A percentile compares a stretch with the other conserved stretches of the same genome.
Evolutionary conservation across 257 asterid species (phyloP).

Genomic region (Striga asiatica): DNA sequence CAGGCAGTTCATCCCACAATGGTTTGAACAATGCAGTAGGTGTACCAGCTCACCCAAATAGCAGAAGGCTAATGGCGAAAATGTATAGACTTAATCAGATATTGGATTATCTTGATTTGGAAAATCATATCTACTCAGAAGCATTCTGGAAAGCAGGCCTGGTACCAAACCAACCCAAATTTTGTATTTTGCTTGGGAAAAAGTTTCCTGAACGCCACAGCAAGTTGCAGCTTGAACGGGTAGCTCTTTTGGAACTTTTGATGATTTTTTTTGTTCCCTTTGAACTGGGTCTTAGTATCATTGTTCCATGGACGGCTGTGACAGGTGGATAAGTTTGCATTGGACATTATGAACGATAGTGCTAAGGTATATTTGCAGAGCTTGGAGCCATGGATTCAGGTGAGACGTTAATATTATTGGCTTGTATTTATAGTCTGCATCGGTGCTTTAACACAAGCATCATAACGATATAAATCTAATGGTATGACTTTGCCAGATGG

Average conservation of each 20-base stretch:
- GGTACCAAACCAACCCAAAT: slow-evolving; percentile 84
- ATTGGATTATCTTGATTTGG: slow-evolving; percentile 84
- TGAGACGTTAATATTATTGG: slow-evolving; percentile 12
- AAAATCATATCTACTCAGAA: slow-evolving; percentile 70
- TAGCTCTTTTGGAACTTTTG: slow-evolving; percentile 21
- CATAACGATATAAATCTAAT: neutral
- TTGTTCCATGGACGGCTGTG: slow-evolving; percentile 15
- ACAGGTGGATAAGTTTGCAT: slow-evolving; percentile 85
- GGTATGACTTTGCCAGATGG: neutral
- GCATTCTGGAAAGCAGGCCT: slow-evolving; percentile 95
- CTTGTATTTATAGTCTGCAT: slow-evolving; percentile 1
- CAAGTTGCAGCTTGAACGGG: slow-evolving; percentile 95
- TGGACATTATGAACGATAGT: slow-evolving; percentile 75
- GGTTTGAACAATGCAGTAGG: slow-evolving; percentile 98
- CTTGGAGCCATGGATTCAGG: slow-evolving; percentile 98
- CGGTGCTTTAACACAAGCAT: neutral
- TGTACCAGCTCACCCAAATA: slow-evolving; percentile 86
- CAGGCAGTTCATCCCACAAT: slow-evolving; percentile 53
- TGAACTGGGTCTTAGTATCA: slow-evolving; percentile 8
- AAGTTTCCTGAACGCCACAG: slow-evolving; percentile 97
- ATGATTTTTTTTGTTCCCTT: slow-evolving; percentile 1
- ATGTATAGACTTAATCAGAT: slow-evolving; percentile 89
- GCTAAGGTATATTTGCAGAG: slow-evolving; percentile 86
- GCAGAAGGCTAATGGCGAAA: slow-evolving; percentile 93
- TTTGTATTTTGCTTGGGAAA: slow-evolving; percentile 74